Percentiles rank a stretch among this genome's conserved stretches.
Evolutionary conservation across 208 protist genomes (phyloP).

Genomic region (Trypanosoma melophagium): DNA sequence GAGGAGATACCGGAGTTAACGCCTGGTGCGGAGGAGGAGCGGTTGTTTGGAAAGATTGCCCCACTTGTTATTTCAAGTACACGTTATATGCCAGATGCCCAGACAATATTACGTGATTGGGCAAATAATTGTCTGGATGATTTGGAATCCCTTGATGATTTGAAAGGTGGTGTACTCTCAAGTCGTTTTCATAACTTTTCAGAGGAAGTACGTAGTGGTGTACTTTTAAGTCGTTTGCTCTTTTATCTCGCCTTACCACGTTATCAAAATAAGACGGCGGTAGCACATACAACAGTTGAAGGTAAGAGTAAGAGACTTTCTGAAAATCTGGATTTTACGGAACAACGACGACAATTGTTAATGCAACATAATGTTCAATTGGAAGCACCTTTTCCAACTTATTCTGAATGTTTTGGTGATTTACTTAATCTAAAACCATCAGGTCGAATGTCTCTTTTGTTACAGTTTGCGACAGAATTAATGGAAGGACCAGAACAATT

Average conservation of each 20-base stretch:
- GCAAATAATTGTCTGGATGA: constrained; percentile 84
- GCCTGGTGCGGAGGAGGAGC: constrained; percentile 53
- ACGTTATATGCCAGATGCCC: constrained; percentile 65
- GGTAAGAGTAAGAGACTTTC: neutral
- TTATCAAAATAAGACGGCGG: constrained; percentile 59
- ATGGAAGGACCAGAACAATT: constrained; percentile 42
- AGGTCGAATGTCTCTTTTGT: constrained; percentile 74
- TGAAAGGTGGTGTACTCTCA: constrained; percentile 70
- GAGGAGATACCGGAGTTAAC: neutral
- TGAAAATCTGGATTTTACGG: constrained; percentile 32
- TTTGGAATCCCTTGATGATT: constrained; percentile 77
- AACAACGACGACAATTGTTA: constrained; percentile 67
- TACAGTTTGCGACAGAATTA: constrained; percentile 86
- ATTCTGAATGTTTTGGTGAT: constrained; percentile 86
- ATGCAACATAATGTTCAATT: constrained; percentile 81
- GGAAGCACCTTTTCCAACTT: constrained; percentile 80
- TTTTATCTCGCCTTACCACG: constrained; percentile 88
- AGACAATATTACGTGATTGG: constrained; percentile 85
- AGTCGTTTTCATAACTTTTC: constrained; percentile 70
- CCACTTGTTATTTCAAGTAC: constrained; percentile 77
- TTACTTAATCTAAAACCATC: constrained; percentile 53
- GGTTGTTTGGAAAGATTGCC: constrained; percentile 79
- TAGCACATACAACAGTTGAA: neutral
- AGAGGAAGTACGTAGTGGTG: constrained; percentile 79
- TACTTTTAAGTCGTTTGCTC: constrained; percentile 81